Evolutionary conservation across 495 filamentous ascomycete genomes (phyloP), one percentile per base, ranked within the genome.

Genomic region (Penicillium angulare): DNA sequence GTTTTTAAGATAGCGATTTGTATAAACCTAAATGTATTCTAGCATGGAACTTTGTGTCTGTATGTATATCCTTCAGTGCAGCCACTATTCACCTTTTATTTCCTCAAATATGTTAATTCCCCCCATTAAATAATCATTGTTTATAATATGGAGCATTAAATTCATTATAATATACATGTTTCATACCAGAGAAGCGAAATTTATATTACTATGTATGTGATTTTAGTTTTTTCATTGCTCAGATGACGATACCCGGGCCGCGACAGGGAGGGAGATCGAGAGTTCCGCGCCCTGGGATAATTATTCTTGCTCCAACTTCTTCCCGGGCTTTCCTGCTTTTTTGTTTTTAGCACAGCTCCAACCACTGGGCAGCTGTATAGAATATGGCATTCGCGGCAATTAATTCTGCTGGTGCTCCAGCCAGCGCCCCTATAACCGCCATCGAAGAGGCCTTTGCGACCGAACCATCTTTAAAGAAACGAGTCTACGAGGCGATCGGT

Each of bases 401-500:
- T 35, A 77, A 75, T 56, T 64, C 65, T 13, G 29, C 52, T 12
- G 53, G 53, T 23, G 47, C 36, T 24, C 59, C 59, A 22, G 68
- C 67, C 39, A 51, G 51, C 22, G 46, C 41, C 23, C 62, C 59
- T 26, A 69, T 68, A 33, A 51, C 64, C 38, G 59, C 57, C 29
- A 75, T 77, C 53, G 74, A 77, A 39, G 64, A 71, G 55, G 74
- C 74, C 23, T 75, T 77, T 45, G 74, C 70, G 53, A 66, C 68
- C 23, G 72, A 75, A 53, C 65, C 65, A 26, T 64, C 67, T 16
- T 53, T 77, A 12, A 74, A 70, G 52, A 72, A 73, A 61, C 62
- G 72, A 60, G 66, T 77, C 42, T 77, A 75, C 61, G 74, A 75
- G 63, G 74, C 74, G 57, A 77, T 77, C 64, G 64, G 74, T 77